Evolutionary conservation across 148 eudicot genomes (phyloP).

Genomic region (Selenicereus undatus): DNA sequence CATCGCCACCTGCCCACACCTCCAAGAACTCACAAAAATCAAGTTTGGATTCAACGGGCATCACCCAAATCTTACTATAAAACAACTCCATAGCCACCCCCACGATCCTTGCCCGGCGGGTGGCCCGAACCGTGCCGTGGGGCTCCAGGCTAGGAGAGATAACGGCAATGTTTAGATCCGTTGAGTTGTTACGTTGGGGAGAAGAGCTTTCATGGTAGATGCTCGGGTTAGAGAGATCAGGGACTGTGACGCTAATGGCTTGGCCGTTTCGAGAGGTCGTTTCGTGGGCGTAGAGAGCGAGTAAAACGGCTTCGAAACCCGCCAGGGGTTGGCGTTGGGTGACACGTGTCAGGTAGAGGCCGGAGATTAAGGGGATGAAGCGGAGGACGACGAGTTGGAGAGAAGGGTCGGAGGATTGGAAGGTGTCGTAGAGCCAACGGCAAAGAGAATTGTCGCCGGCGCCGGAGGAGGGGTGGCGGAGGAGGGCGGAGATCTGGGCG

Average conservation of each 20-base stretch:
- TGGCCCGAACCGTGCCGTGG: constrained; percentile 71
- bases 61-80: constrained; percentile 46
- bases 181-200: constrained; percentile 26
- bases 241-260: constrained; percentile 50
- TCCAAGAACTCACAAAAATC: constrained; percentile 64
- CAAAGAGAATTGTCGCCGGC: constrained; percentile 76
- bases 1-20: constrained; percentile 44
- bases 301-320: constrained; percentile 80
- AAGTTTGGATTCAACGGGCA: constrained; percentile 60
- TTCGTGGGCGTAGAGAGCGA: constrained; percentile 73
- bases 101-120: constrained; percentile 65
- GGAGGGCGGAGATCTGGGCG: constrained; percentile 50
- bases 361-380: constrained; percentile 64
- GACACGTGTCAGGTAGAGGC: constrained; percentile 65
- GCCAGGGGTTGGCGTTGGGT: constrained; percentile 53
- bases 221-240: constrained; percentile 72
- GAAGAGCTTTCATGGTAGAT: constrained; percentile 64
- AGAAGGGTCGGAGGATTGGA: constrained; percentile 57
- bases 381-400: constrained; percentile 78
- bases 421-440: constrained; percentile 91
- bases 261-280: constrained; percentile 55
- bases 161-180: constrained; percentile 60
- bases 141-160: constrained; percentile 71
- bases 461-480: constrained; percentile 72
- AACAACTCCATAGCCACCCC: constrained; percentile 83